Base-by-base conservation (phyloP, 1,284 basidiomycete species). In the Heterobasidion occidentale region DNA sequence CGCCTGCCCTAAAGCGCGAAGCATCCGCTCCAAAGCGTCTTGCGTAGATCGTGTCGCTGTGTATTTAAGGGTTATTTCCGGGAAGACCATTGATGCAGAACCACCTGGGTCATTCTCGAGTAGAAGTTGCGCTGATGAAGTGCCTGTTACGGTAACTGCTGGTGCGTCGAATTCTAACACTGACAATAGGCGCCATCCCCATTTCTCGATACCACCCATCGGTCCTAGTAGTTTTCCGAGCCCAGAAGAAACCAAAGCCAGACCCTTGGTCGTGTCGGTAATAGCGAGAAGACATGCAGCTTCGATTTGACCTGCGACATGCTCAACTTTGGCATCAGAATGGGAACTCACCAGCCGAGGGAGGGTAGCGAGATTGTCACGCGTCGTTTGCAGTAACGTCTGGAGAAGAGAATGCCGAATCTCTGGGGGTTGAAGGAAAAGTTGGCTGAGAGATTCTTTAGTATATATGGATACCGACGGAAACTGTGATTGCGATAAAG, bases 171-270 rank as follows among this genome's bases (percentile, higher is more conserved):
- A 81, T 62, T 91, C 84, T 34, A 95, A 72, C 14, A 87, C 89
- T 2, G 83, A 80, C 34, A 96, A 76, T 1, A 96, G 66, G 46
- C 82, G 80, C 85, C 88, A 92, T 1, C 90, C 90, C 94, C 93
- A 96, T 68, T 86, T 86, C 63, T 95, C 90, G 17, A 96, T 84
- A 0, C 88, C 84, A 5, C 93, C 93, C 0, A 74, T 78, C 0
- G 92, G 88, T 3, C 93, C 92, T 0, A 95, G 77, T 6, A 96
- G 75, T 54, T 79, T 78, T 3, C 79, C 80, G 6, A 93, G 75
- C 36, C 82, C 83, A 19, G 70, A 65, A 9, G 77, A 73, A 42
- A 88, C 74, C n/a, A 75, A 64, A 9, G 69, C 58, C 44, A 78
- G 63, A 35, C 69, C 64, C 19, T 59, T 50, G 17, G 56, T 35